phyloP scores from a whole-genome alignment of 495 filamentous ascomycete genomes.

The Neurospora sp. region DNA sequence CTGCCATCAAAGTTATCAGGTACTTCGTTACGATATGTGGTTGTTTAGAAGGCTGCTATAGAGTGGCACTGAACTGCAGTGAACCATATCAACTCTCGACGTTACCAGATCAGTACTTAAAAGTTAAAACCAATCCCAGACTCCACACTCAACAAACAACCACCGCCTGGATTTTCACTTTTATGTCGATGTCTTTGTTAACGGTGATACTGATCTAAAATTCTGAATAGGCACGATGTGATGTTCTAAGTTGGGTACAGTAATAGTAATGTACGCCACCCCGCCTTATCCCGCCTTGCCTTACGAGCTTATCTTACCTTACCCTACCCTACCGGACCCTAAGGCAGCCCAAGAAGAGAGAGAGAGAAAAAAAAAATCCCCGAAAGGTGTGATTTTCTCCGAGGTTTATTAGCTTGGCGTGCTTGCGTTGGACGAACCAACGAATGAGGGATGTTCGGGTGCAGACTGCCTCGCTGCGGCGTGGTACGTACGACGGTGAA shows the following conservation, averaged over 20 bases:
- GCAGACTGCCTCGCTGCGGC: background rate
- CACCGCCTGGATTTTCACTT: background rate
- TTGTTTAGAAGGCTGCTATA: background rate
- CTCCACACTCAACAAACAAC: background rate
- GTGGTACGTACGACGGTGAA: background rate
- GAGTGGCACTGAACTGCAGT: background rate
- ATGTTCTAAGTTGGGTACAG: background rate
- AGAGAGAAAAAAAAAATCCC: background rate
- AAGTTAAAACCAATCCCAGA: background rate
- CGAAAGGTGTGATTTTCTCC: background rate
- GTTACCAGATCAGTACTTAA: background rate
- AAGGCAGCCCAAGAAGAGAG: background rate
- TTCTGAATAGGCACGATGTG: background rate
- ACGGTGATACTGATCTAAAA: background rate
- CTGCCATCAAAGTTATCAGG: background rate
- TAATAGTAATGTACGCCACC: background rate
- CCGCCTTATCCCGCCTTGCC: background rate
- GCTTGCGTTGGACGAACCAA: background rate
- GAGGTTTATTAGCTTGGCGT: background rate
- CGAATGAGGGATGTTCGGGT: background rate
- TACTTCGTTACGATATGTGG: background rate
- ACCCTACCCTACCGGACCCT: background rate
- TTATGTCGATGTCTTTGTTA: background rate
- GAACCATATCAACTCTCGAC: background rate
- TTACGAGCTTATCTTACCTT: background rate